Evolutionary conservation across 2,329 filamentous ascomycete species (phyloP), one percentile per base, ranked within the genome.

Genomic region (Magnaporthiopsis incrustans): DNA sequence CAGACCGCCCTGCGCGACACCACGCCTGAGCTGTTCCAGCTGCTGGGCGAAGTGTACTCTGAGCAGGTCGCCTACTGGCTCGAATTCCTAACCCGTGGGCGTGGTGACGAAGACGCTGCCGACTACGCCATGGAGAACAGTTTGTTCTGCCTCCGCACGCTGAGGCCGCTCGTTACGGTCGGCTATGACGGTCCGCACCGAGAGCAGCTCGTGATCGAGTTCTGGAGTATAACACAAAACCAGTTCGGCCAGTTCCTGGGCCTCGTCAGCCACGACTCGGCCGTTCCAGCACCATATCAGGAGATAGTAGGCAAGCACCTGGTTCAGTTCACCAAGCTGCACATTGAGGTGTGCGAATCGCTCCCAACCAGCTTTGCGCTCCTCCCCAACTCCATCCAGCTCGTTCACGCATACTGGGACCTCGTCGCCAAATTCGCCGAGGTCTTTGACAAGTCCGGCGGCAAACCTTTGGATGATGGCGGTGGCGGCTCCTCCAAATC

Each of bases 301-400:
- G 83, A 82, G 50, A 72, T 89, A 30, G 78, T 96, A n/a, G 90
- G 90, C 68, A 96, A 92, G 72, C 93, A 97, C 72, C 80, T 97
- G 2, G 77, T 97, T 57, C 93, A 98, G 72, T 88, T 98, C 61
- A 88, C 93, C 4, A 99, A 98, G 75, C 79, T 99, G 3, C 95
- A 98, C 73, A 82, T 96, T 56, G 88, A 92, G 64, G 94, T 98
- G 88, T 87, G 91, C 1, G 85, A 86, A 61, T 78, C 81, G 6
- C 92, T 97, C 73, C 87, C 93, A 1, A 88, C 90, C 4, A 90
- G 92, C 64, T 98, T 97, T 74, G 87, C 89, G 0, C 81, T 91
- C 15, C 82, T 99, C 8, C 91, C 92, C 2, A 88, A 91, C 70
- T 92, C 91, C 2, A 78, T 96, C 22, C 81, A 87, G 22, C 84